Base-by-base conservation (phyloP, 2,329 filamentous ascomycete species). In the Aspergillus japonicus region DNA sequence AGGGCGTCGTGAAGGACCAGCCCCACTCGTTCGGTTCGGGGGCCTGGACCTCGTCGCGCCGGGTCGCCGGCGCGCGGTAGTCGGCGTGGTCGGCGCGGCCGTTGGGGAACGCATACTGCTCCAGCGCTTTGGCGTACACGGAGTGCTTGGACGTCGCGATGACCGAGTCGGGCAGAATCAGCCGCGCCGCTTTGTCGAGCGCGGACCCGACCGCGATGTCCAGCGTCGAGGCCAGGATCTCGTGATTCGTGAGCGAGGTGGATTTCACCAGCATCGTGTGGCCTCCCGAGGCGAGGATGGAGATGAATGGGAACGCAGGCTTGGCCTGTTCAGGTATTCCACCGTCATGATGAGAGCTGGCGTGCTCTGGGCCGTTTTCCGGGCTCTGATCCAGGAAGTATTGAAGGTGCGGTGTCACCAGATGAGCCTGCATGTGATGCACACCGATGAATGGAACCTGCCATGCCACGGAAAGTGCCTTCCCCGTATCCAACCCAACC, bases 401-500 rank as follows among this genome's bases (percentile, higher is more conserved):
- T 4, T 89, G 87, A 47, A 99, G 83, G 10, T 92, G 84, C 16
- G 94, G 90, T 19, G 95, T 98, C 63, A 99, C 79, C 19, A 95
- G 89, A 75, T 99, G 95, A 11, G 93, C 95, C 74, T 97, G 93
- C 95, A 99, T 98, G 75, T 99, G 95, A 74, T 99, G 90, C 1
- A 97, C 90, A 0, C 87, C 95, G 1, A 98, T 75, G 33, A 98
- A 79, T 3, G 94, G 93, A 42, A 92, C 83, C 64, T 87, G 83
- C 91, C 91, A 96, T 42, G 91, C 92, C 21, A 90, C 81, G 0
- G 93, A 87, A 21, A 98, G 82, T 0, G 92, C 95, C 76, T 98
- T 98, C 19, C 92, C 95, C 23, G 87, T 88, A 71, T 92, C 88
- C 11, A 98, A 75, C 0, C 95, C 95, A 16, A 89, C 87, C 21